Percentiles rank a stretch among this genome's conserved stretches.
phyloP scores from a whole-genome alignment of 2,329 filamentous ascomycete species.

The Aspergillus nomiae region DNA sequence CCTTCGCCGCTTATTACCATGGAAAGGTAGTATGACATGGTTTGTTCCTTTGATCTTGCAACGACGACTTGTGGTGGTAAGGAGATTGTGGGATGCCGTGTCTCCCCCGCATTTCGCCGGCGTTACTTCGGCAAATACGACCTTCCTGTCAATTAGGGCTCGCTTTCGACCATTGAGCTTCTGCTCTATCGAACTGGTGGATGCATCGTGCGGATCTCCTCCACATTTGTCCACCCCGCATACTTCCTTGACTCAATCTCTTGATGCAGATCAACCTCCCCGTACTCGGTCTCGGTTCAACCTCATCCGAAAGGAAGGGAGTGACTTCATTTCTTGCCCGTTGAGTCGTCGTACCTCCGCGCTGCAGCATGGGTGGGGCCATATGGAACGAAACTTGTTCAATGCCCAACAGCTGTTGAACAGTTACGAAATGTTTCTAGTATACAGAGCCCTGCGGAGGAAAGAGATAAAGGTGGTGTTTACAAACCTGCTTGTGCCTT shows the following conservation, averaged over 20 bases:
- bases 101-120: not conserved
- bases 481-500: no score
- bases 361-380: not conserved
- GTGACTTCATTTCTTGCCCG: not conserved
- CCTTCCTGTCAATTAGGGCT: not conserved
- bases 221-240: not conserved
- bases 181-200: not conserved
- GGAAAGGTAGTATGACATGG: conserved; percentile 19
- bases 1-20: conserved; percentile 27
- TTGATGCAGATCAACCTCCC: not conserved
- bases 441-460: not conserved
- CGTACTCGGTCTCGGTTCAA: not conserved
- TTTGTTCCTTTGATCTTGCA: not conserved
- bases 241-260: not conserved
- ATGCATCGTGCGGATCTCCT: not conserved
- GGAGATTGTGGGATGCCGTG: not conserved
- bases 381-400: not conserved
- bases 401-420: not conserved
- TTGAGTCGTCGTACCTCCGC: not conserved
- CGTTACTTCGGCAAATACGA: not conserved
- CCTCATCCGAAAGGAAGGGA: not conserved
- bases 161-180: not conserved
- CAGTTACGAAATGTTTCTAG: not conserved
- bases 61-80: not conserved
- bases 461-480: not conserved